phyloP scores from a whole-genome alignment of 345 rosid species.

The Citrus trifoliata region DNA sequence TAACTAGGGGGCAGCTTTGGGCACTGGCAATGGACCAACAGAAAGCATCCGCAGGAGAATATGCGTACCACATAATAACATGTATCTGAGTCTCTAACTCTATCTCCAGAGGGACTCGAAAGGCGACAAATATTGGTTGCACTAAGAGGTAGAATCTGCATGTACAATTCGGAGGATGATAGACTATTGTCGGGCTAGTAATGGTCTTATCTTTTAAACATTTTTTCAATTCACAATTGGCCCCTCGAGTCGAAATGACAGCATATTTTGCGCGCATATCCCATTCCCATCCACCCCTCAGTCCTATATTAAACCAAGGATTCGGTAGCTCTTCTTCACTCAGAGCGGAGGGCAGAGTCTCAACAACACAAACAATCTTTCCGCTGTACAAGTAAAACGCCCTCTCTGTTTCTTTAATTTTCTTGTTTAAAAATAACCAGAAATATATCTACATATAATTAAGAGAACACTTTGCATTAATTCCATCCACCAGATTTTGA shows the following conservation, averaged over 20 bases:
- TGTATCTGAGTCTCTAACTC: too few relatives aligned
- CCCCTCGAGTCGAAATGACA: neutral
- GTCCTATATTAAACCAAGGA: too few relatives aligned
- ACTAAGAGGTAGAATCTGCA: too few relatives aligned
- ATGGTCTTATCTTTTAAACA: neutral
- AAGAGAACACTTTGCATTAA: neutral
- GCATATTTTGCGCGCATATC: neutral
- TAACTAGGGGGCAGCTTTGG: neutral
- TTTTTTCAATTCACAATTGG: neutral
- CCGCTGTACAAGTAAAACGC: neutral
- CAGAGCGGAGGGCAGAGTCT: too few relatives aligned
- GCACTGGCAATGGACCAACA: neutral
- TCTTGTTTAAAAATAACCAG: too few relatives aligned
- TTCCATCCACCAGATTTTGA: neutral
- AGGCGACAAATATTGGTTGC: neutral
- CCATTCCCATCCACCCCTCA: too few relatives aligned
- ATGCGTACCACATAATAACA: neutral
- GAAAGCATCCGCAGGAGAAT: neutral
- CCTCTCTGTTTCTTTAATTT: neutral
- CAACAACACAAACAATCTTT: neutral
- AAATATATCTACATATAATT: too few relatives aligned
- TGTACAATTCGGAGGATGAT: neutral
- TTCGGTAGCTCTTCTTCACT: too few relatives aligned
- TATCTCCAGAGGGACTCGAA: neutral
- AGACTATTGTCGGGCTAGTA: neutral